Base-by-base conservation (phyloP, 2,329 filamentous ascomycete genomes). In the Fusarium sp. region DNA sequence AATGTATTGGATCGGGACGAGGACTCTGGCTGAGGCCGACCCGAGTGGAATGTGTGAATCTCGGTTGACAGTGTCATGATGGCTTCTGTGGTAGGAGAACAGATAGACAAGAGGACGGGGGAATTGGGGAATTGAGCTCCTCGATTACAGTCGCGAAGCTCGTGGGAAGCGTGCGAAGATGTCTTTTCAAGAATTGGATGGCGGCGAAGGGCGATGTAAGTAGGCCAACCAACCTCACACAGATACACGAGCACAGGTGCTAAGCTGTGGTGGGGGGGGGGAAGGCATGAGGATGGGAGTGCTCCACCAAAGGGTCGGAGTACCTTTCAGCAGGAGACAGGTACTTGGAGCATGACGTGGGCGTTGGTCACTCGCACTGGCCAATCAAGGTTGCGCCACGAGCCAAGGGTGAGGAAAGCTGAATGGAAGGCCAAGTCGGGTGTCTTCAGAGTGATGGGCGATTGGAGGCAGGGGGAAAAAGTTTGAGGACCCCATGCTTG, bases 1-100 rank as follows among this genome's bases (percentile, higher is more conserved):
- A 97, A 96, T 56, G 91, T 91, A 68, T 87, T 86, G 47, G 87
- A 84, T 11, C 90, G 89, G 40, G 85, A 87, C 14, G 88, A 87
- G 58, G 90, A 88, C 13, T 79, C 74, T 29, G 87, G 84, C 79
- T 94, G 93, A 52, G 88, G 84, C 80, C 89, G 88, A 82, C 95
- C 95, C 74, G 91, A 89, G 85, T 95, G 94, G 84, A 93, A 97
- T 73, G 95, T 91, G 80, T 93, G 89, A 74, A 84, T 84, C 60
- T 84, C 81, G 16, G 79, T 74, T 9, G 81, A 61, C 68, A 83
- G 83, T 20, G 82, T 81, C 82, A 84, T 84, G 69, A 61, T 76
- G 74, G 57, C 31, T 20, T 31, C 16, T 36, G 77, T 74, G 50
- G 22, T 59, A 31, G 52, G 29, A 63, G 20, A 56, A 38, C 38